Conservation (phyloP, 2,329 filamentous ascomycete species). For the Clathrospora elynae region DNA sequence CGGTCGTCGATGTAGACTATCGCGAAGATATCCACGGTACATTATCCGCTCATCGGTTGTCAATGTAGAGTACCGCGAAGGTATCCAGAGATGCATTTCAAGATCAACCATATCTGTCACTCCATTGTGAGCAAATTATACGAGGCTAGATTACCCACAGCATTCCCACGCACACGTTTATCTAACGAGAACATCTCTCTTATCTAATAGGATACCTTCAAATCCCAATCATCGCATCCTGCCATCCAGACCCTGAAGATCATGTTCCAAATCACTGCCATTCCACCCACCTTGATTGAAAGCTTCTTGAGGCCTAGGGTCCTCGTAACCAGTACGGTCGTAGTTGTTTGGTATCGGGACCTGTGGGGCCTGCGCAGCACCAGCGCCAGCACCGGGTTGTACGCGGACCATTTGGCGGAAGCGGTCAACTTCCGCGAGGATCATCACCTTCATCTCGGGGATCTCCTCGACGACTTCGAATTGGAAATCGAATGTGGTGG, state of each 20-base stretch:
- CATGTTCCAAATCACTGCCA: conserved; percentile 50
- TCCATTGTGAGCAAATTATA: background rate
- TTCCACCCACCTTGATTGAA: conserved; percentile 48
- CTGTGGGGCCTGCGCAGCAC: conserved; percentile 53
- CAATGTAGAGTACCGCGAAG: no score
- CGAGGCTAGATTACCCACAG: conserved; percentile 5
- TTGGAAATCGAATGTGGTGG: conserved; percentile 94
- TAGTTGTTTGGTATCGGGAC: conserved; percentile 68
- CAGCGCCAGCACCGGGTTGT: conserved; percentile 42
- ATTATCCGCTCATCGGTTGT: no score
- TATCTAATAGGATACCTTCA: conserved; percentile 12
- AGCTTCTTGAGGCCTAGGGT: conserved; percentile 66
- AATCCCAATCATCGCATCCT: conserved; percentile 22
- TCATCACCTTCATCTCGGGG: conserved; percentile 93
- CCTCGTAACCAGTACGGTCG: conserved; percentile 62
- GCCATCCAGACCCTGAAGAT: conserved; percentile 55
- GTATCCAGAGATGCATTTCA: no score
- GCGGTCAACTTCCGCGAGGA: conserved; percentile 86
- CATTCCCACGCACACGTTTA: conserved; percentile 7
- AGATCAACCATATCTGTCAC: background rate
- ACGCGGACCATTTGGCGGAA: conserved; percentile 70
- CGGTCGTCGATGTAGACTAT: no score
- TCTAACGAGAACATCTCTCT: conserved; percentile 11
- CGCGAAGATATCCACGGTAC: no score
- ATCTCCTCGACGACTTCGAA: conserved; percentile 98